These are phyloP conservation scores for Senecio squalidus DNA, from an alignment of 140 eudicot genomes.

Conservation along the genomic window DNA sequence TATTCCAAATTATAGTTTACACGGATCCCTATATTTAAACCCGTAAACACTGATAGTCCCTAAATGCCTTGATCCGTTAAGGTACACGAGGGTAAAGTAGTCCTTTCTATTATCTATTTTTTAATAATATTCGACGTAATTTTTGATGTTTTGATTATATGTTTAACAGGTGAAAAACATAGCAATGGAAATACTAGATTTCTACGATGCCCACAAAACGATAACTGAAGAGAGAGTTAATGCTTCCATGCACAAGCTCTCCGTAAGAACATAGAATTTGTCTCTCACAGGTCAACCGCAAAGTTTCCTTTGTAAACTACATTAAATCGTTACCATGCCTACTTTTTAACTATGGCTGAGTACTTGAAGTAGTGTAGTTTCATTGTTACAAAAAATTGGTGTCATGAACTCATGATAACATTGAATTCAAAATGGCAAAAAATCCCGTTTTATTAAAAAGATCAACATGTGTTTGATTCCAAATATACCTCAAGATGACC, in stretches of 20 bases:
- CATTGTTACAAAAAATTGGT: neutral
- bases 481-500: too few relatives aligned
- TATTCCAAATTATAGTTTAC: too few relatives aligned
- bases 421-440: neutral
- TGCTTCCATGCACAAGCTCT: constrained; percentile 77
- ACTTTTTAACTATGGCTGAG: constrained; percentile 17
- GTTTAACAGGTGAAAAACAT: constrained; percentile 83
- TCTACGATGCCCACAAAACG: constrained; percentile 70
- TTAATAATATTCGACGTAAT: neutral
- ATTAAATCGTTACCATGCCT: constrained; percentile 25
- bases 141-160: constrained; percentile 9
- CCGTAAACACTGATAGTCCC: too few relatives aligned
- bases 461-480: too few relatives aligned
- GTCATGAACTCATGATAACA: constrained; percentile 15
- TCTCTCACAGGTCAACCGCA: constrained; percentile 3
- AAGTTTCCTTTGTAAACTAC: constrained; percentile 11
- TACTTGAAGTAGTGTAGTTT: constrained; percentile 20
- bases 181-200: constrained; percentile 95
- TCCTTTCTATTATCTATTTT: neutral
- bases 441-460: too few relatives aligned
- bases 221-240: constrained; percentile 69
- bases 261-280: constrained; percentile 31
- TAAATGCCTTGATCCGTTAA: too few relatives aligned
- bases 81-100: too few relatives aligned
- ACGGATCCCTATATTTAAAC: too few relatives aligned